These are phyloP conservation scores for Scorias spongiosa DNA, from an alignment of 2,329 filamentous ascomycete species.

Conservation along the genomic window DNA sequence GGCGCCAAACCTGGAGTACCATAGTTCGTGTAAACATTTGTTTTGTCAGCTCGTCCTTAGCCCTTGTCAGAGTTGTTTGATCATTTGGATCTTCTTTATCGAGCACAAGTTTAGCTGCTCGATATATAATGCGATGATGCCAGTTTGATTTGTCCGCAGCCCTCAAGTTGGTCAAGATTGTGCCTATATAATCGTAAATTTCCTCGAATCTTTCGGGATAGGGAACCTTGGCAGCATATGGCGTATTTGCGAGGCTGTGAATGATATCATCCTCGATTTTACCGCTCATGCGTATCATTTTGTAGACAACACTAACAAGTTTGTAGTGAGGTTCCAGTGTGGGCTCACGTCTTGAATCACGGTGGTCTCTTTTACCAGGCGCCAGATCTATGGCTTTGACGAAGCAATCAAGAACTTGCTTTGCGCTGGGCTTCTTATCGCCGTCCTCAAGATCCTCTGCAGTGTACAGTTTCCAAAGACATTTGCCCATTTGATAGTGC, in stretches of 20 bases:
- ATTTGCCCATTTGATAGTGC: conserved; percentile 57
- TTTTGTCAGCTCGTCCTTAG: conserved; percentile 64
- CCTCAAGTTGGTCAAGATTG: conserved; percentile 43
- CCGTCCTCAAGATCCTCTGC: conserved; percentile 17
- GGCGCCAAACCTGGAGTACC: conserved; percentile 89
- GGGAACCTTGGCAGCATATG: conserved; percentile 38
- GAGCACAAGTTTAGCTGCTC: conserved; percentile 50
- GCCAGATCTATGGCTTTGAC: conserved; percentile 45
- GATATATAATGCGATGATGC: conserved; percentile 82
- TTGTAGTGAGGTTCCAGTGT: conserved; percentile 90
- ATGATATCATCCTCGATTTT: conserved; percentile 29
- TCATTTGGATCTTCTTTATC: conserved; percentile 34
- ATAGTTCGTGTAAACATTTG: conserved; percentile 91
- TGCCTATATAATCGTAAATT: conserved; percentile 48
- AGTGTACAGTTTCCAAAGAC: conserved; percentile 49
- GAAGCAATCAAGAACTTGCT: conserved; percentile 41
- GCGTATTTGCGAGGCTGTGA: conserved; percentile 36
- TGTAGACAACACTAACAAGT: conserved; percentile 66
- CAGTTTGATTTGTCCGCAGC: conserved; percentile 80
- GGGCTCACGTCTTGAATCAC: conserved; percentile 52
- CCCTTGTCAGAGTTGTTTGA: conserved; percentile 37
- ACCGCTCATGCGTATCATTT: conserved; percentile 47
- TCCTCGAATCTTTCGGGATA: conserved; percentile 31
- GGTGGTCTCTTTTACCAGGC: conserved; percentile 36
- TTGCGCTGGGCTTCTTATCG: conserved; percentile 18